Conservation (phyloP, 129 eudicot genomes). For the Flaveria ramosissima region DNA sequence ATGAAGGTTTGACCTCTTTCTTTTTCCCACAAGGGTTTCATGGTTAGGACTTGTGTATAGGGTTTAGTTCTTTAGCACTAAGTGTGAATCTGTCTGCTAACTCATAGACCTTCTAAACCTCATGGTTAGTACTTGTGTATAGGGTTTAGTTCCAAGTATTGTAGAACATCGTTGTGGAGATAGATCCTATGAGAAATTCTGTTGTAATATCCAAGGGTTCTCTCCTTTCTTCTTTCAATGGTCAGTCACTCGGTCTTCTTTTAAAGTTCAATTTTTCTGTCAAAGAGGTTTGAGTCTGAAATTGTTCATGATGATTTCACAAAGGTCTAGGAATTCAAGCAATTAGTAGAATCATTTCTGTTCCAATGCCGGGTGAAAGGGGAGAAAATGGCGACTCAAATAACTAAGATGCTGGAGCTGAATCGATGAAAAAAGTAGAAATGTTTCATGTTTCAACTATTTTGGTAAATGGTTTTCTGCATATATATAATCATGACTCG, state of each 20-base stretch:
- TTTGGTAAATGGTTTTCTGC: neutral
- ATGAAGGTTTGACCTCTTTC: neutral
- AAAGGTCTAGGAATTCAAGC: neutral
- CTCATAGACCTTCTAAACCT: neutral
- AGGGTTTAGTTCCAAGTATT: neutral
- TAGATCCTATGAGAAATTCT: neutral
- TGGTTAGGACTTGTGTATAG: neutral
- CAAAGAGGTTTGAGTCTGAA: neutral
- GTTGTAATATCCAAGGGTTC: neutral
- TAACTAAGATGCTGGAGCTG: neutral
- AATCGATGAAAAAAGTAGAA: neutral
- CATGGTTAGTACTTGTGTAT: no score
- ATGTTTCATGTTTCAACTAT: slow-evolving; percentile 7
- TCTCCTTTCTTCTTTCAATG: neutral
- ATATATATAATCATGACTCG: neutral
- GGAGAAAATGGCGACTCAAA: neutral
- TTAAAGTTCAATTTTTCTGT: neutral
- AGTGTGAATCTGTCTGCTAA: neutral
- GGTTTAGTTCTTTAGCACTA: neutral
- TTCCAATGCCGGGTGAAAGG: neutral
- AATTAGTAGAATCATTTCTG: neutral
- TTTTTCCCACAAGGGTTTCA: neutral
- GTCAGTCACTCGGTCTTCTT: neutral
- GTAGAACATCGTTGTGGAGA: neutral
- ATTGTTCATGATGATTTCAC: neutral